Evolutionary conservation across 106 monocot species (phyloP).

Genomic region (Acanthochlamys bracteata): DNA sequence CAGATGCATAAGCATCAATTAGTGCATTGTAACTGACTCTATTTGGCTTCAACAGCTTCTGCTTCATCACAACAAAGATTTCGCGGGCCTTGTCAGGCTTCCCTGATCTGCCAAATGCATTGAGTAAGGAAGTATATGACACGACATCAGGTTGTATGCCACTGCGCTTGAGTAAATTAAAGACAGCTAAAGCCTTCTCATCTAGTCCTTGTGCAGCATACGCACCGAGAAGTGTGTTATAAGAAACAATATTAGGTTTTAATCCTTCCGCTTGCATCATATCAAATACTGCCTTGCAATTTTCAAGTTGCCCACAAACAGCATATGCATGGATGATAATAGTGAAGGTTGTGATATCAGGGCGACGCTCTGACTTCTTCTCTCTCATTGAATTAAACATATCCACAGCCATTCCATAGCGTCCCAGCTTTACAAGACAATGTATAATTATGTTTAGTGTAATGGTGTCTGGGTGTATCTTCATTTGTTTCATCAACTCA

Average conservation of each 20-base stretch:
- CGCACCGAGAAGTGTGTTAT: constrained; percentile 82
- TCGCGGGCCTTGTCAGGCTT: constrained; percentile 61
- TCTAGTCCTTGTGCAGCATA: constrained; percentile 94
- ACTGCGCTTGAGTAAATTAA: constrained; percentile 43
- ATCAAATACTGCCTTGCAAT: constrained; percentile 85
- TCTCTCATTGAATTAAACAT: constrained; percentile 73
- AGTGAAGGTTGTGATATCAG: constrained; percentile 86
- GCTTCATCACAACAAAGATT: constrained; percentile 67
- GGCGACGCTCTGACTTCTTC: constrained; percentile 40
- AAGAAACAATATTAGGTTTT: constrained; percentile 77
- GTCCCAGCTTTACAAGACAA: constrained; percentile 80
- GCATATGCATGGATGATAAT: constrained; percentile 85
- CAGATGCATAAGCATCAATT: constrained; percentile 93
- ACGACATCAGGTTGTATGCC: constrained; percentile 75
- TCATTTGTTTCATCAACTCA: constrained; percentile 78
- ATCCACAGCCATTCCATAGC: constrained; percentile 73
- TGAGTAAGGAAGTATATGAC: constrained; percentile 88
- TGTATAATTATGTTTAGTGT: constrained; percentile 81
- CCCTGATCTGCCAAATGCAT: constrained; percentile 87
- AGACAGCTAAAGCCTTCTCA: constrained; percentile 51
- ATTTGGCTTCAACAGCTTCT: constrained; percentile 58
- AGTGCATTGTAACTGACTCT: constrained; percentile 84
- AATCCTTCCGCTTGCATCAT: constrained; percentile 89
- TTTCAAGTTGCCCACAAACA: constrained; percentile 73
- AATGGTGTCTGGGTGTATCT: constrained; percentile 45